phyloP scores from a whole-genome alignment of 176 grass and related monocot genomes.

The Cocos nucifera region DNA sequence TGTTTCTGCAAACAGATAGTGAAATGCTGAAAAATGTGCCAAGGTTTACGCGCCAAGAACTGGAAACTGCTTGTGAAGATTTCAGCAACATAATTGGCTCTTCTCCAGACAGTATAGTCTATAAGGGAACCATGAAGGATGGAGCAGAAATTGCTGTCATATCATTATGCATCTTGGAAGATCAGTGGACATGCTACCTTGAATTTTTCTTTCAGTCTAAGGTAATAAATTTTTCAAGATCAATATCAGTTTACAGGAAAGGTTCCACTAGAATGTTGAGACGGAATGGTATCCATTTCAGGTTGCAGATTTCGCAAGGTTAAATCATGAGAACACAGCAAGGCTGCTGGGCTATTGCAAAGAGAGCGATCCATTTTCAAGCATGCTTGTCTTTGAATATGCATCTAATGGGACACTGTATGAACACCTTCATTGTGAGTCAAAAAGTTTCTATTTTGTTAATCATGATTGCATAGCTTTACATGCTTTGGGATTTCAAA shows the following conservation, averaged over 20 bases:
- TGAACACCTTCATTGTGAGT: slow-evolving; percentile 87
- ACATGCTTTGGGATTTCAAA: too few relatives aligned
- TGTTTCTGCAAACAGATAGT: slow-evolving; percentile 39
- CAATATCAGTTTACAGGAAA: background rate
- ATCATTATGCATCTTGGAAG: slow-evolving; percentile 61
- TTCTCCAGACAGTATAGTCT: slow-evolving; percentile 57
- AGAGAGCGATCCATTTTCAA: slow-evolving; percentile 79
- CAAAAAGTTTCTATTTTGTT: too few relatives aligned
- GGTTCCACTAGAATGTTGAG: slow-evolving; percentile 4
- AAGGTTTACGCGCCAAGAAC: slow-evolving; percentile 64
- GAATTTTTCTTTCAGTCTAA: slow-evolving; percentile 88
- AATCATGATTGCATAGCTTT: too few relatives aligned
- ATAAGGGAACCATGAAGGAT: slow-evolving; percentile 91
- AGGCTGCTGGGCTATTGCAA: slow-evolving; percentile 89
- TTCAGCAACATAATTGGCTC: slow-evolving; percentile 99
- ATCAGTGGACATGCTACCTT: slow-evolving; percentile 75
- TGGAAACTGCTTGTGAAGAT: slow-evolving; percentile 96
- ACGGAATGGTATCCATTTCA: slow-evolving; percentile 19
- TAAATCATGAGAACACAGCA: slow-evolving; percentile 80
- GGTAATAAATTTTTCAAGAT: slow-evolving; percentile 23
- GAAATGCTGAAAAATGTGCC: slow-evolving; percentile 71
- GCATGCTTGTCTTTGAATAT: slow-evolving; percentile 90
- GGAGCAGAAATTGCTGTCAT: slow-evolving; percentile 82
- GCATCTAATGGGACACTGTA: slow-evolving; percentile 88
- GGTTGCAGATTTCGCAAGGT: slow-evolving; percentile 68